Evolutionary conservation across 345 rosid genomes (phyloP).

Genomic region (Dipteronia sinensis): DNA sequence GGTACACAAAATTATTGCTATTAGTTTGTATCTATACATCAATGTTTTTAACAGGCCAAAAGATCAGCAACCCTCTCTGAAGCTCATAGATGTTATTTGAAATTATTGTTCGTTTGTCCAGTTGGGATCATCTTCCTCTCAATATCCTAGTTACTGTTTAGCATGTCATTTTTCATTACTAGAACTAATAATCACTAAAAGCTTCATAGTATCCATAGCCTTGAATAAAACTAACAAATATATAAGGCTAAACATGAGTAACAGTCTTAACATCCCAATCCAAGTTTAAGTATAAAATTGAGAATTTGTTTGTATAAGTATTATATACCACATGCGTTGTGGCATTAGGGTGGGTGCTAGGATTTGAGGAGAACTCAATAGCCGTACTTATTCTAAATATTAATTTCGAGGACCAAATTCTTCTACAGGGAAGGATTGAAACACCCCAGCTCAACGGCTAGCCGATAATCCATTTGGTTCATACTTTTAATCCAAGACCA

Average conservation of each 20-base stretch:
- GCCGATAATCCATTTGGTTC: background rate
- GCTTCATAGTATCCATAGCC: background rate
- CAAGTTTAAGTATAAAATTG: background rate
- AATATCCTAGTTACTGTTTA: too few species aligned
- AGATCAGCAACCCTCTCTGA: background rate
- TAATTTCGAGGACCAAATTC: too few species aligned
- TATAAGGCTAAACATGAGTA: background rate
- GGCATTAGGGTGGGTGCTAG: background rate
- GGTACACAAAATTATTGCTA: too few species aligned
- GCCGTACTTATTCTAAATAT: background rate
- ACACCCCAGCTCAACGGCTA: background rate
- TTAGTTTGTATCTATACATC: background rate
- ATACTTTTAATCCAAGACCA: too few species aligned
- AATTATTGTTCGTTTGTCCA: background rate
- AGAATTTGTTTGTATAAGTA: too few species aligned
- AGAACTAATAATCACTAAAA: background rate
- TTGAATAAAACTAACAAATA: background rate
- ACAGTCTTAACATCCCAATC: background rate
- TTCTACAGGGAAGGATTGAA: background rate
- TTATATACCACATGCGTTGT: background rate
- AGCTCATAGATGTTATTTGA: background rate
- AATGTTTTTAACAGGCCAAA: background rate
- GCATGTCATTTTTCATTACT: background rate
- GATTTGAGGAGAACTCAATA: background rate
- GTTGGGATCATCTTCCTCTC: background rate